Base-by-base conservation (phyloP, 2,329 filamentous ascomycete genomes). In the Colletotrichum kahawae region DNA sequence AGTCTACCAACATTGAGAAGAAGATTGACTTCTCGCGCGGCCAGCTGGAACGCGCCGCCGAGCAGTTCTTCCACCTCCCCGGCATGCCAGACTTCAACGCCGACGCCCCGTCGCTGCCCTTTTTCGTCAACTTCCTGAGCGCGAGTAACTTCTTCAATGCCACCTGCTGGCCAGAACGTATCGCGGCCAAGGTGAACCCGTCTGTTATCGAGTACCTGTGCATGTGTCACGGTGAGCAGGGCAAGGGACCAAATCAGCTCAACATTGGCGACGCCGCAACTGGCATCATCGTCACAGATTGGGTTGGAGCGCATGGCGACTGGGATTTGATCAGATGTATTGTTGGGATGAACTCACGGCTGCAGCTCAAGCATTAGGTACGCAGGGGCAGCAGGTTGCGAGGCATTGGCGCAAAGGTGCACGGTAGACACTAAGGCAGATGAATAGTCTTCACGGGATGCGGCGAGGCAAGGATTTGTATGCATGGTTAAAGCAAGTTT, bases 71-170 rank as follows among this genome's bases (percentile, higher is more conserved):
- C 77, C 86, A 83, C 59, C 85, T 88, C 60, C 87, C 86, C 66
- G 85, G 74, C 9, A 77, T 81, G 29, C 78, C 76, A 6, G 76
- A 78, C 70, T 75, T 79, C 36, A 70, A 78, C 13, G 77, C 77
- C 29, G 77, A 83, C 4, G 77, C 77, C 27, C 78, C 80, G 33
- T 87, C 87, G 18, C 67, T 74, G 16, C 95, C 95, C 1, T 90
- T 98, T 78, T 98, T 94, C 80, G 87, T 98, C 84, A 99, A 98
- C 84, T 98, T 98, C 82, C 84, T 98, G 77, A 95, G 90, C 78
- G 97, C 93, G 1, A 96, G 94, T 83, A 98, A 98, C 86, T 98
- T 98, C 87, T 98, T 96, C 92, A 96, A 95, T 78, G 88, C 93
- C 2, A 92, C 91, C 70, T 98, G 95, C 84, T 99, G 97, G 97